Evolutionary conservation across 2,329 filamentous ascomycete species (phyloP), one percentile per base, ranked within the genome.

Genomic region (Hypoxylon rubiginosum): DNA sequence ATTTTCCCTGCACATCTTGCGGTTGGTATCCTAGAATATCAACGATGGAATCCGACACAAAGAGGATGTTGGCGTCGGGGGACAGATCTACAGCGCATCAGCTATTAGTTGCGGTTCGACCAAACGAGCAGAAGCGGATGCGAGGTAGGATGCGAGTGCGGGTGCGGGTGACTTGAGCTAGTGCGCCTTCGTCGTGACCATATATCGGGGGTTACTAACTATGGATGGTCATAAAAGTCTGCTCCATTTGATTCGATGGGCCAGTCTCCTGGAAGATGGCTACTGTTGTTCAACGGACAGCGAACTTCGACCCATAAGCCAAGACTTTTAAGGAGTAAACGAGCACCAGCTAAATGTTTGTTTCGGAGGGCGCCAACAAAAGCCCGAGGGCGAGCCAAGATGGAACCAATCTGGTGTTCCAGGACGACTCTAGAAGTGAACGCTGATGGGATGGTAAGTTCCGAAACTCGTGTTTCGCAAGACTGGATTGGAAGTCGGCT

Each of bases 191-290:
- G 45, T 66, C 52, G 70, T 50, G 53, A 36, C 53, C 36, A 36
- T 60, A 24, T 57, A 46, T 58, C 68, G 58, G 62, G 62, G 67
- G 68, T 43, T 63, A 83, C 89, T 82, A 81, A 92, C 93, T 93
- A 77, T 96, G 93, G 76, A 97, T 96, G 72, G 92, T 94, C 82
- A 97, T 96, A 81, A 97, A 97, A 32, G 93, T 96, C 72, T 91
- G 91, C 80, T 94, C 92, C 92, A 93, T 92, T 72, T 67, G 70
- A 69, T 64, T 66, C 56, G 66, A 71, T 69, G 63, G 71, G 71
- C 67, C 66, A 68, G 51, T 56, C 59, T 66, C 61, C 64, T 69
- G 70, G 58, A 68, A 52, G 64, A 71, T 66, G 4, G 58, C 64
- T 63, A 66, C 53, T 72, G 62, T 60, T 72, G 63, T 71, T 68